Base-by-base conservation (phyloP, 352 stramenopile species). In the Saprolegnia parasitica region DNA sequence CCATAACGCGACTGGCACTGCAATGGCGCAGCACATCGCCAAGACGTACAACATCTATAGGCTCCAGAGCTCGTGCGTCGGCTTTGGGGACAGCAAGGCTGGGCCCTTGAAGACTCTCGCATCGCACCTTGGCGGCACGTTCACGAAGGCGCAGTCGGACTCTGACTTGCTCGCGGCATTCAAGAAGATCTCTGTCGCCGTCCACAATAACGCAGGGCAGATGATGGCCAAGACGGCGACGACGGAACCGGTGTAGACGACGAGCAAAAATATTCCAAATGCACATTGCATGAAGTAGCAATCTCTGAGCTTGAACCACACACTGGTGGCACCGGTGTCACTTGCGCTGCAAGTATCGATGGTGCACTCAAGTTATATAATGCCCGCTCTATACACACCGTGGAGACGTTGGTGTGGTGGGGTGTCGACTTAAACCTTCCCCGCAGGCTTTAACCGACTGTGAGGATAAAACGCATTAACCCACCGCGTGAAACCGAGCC, bases 141-240 rank as follows among this genome's bases (percentile, higher is more conserved):
- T 89, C 58, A 75, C 83, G 54, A 75, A 85, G 0, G 83, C 81
- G 20, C 72, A 90, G 5, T 79, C 78, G 0, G 82, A 80, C 2
- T 83, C 77, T 4, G 87, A 93, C 56, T 63, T 93, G 40, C 89
- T 89, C 73, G 71, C 76, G 21, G 87, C 82, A 37, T 92, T 95
- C 55, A 77, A 82, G 68, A 78, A 76, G 16, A 95, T 93, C 57
- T 90, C 82, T 0, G 81, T 83, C 8, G 91, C 87, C 21, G 58
- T 91, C 29, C 79, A 79, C 40, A 85, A 77, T 21, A 78, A 77
- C 45, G 76, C 77, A 0, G 84, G 86, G 4, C 61, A n/a, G n/a
- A n/a, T 95, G 5, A 32, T 70, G 42, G 42, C 42, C 42, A 49
- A 4, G 13, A 49, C 42, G 42, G 10, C 11, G 13, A 49, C 42